Evolutionary conservation across 805 yeast genomes (phyloP), one percentile per base, ranked within the genome.

Genomic region (Candida silvicultrix): DNA sequence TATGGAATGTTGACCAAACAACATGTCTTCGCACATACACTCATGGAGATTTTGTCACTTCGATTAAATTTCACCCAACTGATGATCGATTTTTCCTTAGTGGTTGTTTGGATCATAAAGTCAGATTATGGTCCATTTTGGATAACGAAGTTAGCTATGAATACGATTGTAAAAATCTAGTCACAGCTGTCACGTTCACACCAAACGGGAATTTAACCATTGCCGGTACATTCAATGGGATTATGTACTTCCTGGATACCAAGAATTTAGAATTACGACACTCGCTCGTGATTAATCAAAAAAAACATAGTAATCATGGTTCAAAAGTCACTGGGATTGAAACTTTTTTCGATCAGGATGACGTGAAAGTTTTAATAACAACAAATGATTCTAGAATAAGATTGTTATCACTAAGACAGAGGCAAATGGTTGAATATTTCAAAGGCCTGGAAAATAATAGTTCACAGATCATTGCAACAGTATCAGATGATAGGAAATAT

Each of bases 31-130:
- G 83, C 41, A 72, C 80, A 0, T 89, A 85, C 56, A 60, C 64
- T 12, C 90, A 88, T 59, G 75, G 80, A n/a, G 95, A 88, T 61
- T 84, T 88, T 62, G 95, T 89, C 3, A 85, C 96, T 0, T 70
- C 83, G 10, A 85, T 85, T 3, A 75, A 74, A 43, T 90, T 90
- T 62, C 96, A 87, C 57, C 95, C 94, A 1, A 68, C 68, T 1
- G 97, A 90, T 64, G 97, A 90, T 59, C 65, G 97, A 21, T 90
- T 90, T 59, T 88, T 90, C 61, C 61, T 85, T 3, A 81, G 89
- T 51, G 92, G 95, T 6, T 84, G 92, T 43, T 67, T 89, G 50
- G 96, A 89, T 57, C 83, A 84, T 48, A 70, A 76, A 20, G 72
- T 87, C 16, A 67, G 95, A 46, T 62, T 90, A n/a, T 88, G 96